Evolutionary conservation across 441 rosid species (phyloP), one percentile per base, ranked within the genome.

Genomic region (Erysimum cheiri): DNA sequence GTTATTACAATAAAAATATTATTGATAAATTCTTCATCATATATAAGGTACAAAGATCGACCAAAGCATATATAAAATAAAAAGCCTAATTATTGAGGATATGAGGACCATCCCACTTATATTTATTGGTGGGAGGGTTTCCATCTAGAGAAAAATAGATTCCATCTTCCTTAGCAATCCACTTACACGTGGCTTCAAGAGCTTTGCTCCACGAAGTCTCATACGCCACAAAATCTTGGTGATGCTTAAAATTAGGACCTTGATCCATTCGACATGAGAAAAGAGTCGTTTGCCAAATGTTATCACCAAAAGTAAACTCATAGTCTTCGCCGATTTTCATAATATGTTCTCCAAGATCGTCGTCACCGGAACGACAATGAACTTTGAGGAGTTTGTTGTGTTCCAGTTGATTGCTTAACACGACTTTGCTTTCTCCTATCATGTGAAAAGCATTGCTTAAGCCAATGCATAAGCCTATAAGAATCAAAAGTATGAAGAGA

Each of bases 331-430:
- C 69, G 14, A 53, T 54, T 52, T 60, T 53, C 40, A 67, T 2
- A 6, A 53, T 2, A 6, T 74, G 1, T 8, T 50, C 68, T 24
- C 63, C 43, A 37, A 39, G 74, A 49, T 70, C 54, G 13, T 62
- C 73, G 4, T 43, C 60, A 15, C 12, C 3, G 0, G 67, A 43
- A 1, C 6, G n/a, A 36, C 78, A 74, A 44, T 10, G 64, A 43
- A 74, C 52, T 56, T 60, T 74, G 33, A 74, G 78, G 35, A 52
- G 64, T 50, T 74, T 74, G 52, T 7, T 60, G 64, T 74, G 73
- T 61, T 67, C 14, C 48, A 67, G 13, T 24, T 74, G 69, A 61
- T 74, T 74, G 36, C 69, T 67, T 28, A 74, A 0, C 33, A 15
- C 26, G 17, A 74, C 69, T 52, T 26, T 67, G 62, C 68, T 74